A percentile compares a stretch with the other conserved stretches of the same genome.
Evolutionary conservation across 768 basidiomycete genomes (phyloP).

Genomic region (Boletus speciosus): DNA sequence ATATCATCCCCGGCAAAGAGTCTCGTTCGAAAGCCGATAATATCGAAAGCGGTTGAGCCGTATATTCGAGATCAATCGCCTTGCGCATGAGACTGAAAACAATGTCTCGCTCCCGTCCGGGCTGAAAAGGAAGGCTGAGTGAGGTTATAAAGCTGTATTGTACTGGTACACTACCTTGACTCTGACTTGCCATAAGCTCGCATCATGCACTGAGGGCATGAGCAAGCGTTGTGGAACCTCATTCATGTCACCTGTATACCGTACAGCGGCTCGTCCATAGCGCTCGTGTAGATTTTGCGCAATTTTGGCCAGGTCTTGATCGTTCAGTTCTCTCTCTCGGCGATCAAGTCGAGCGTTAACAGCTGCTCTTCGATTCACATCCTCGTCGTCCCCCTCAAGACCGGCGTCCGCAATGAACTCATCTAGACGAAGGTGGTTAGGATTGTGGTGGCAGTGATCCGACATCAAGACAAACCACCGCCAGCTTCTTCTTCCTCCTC

Average conservation of each 20-base stretch:
- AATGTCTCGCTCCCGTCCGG: conserved; percentile 89
- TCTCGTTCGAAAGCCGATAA: conserved; percentile 94
- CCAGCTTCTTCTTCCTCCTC: conserved; percentile 81
- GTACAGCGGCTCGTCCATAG: conserved; percentile 64
- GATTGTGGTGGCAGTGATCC: not conserved
- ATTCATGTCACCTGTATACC: conserved; percentile 89
- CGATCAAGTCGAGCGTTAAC: conserved; percentile 71
- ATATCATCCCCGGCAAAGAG: conserved; percentile 92
- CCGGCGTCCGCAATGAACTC: conserved; percentile 65
- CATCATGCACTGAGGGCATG: conserved; percentile 96
- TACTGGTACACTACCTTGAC: conserved; percentile 63
- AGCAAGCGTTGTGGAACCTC: conserved; percentile 88
- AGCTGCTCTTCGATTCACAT: conserved; percentile 43
- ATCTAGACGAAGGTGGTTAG: conserved; percentile 39
- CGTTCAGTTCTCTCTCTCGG: conserved; percentile 68
- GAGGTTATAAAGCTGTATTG: not conserved
- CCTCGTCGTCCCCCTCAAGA: conserved; percentile 65
- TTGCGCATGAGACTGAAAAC: conserved; percentile 95
- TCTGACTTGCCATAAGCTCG: conserved; percentile 92
- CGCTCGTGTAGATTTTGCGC: conserved; percentile 78
- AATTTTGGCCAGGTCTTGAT: conserved; percentile 79
- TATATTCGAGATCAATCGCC: conserved; percentile 79
- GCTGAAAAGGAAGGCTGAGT: conserved; percentile 40
- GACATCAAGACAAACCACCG: conserved; percentile 36
- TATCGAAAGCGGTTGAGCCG: conserved; percentile 76